phyloP scores from a whole-genome alignment of 1,284 basidiomycete genomes.

The Omphalotus olearius region DNA sequence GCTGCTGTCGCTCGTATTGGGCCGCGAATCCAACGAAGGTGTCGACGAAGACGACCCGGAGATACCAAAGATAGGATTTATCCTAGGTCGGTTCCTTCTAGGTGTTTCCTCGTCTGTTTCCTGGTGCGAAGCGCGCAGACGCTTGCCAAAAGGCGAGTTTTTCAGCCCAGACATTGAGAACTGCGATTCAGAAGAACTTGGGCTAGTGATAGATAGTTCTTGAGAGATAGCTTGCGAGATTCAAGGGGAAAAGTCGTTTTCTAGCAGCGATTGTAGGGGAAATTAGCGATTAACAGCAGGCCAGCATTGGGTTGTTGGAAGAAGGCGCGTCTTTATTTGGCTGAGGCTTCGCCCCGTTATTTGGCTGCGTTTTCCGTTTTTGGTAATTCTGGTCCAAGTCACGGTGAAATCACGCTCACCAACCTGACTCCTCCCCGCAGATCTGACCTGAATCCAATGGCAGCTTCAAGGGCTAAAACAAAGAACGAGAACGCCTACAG shows the following conservation, averaged over 20 bases:
- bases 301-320: neutral
- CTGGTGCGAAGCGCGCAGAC: conserved; percentile 61
- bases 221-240: neutral
- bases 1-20: conserved; percentile 51
- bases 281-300: neutral
- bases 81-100: conserved; percentile 46
- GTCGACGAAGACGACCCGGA: conserved; percentile 35
- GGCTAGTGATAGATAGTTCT: neutral
- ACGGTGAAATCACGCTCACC: too few species aligned
- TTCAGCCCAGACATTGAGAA: conserved; percentile 63
- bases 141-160: conserved; percentile 78
- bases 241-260: neutral
- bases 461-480: too few species aligned
- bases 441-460: too few species aligned
- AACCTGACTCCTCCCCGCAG: too few species aligned
- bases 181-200: neutral
- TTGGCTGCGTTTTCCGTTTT: neutral
- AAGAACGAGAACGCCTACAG: too few species aligned
- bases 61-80: conserved; percentile 51
- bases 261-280: neutral
- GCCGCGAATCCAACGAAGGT: conserved; percentile 50
- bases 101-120: conserved; percentile 53
- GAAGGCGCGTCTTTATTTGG: conserved; percentile 1
- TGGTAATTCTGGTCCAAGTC: neutral
- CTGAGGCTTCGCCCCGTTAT: neutral